Evolutionary conservation across 768 basidiomycete genomes (phyloP), one percentile per base, ranked within the genome.

Genomic region (Russula dissimulans): DNA sequence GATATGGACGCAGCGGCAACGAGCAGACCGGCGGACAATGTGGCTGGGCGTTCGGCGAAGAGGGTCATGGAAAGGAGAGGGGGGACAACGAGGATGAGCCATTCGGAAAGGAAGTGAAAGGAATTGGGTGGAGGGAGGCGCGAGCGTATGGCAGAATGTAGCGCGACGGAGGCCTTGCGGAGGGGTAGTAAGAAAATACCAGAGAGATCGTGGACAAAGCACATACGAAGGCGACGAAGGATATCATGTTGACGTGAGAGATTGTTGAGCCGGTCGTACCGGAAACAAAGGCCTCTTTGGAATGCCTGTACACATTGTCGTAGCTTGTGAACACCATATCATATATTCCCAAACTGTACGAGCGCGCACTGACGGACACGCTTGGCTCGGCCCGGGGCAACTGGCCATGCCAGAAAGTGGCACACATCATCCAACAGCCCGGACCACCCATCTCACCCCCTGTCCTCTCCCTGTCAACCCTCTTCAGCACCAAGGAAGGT

Each of bases 221-320:
- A 76, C 85, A 70, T 64, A 88, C 89, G 71, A 88, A 66, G 5
- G 81, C 82, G 7, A 82, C 81, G 22, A 75, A 63, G n/a, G 84
- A 87, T 31, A 94, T 75, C 50, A 79, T 65, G 68, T 91, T 89
- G 66, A 94, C 76, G 67, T 86, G 83, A 1, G 69, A 69, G 3
- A 94, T 75, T 3, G 84, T 80, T 0, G 87, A 87, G 1, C 93
- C 93, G 1, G 78, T 78, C 72, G 78, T 81, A 42, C 83, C 81
- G 7, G 89, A 84, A 42, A 92, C 86, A 67, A 94, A 95, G 0
- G 81, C 82, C 74, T 91, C 89, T 71, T 95, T 95, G 9, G 79
- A 82, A 8, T 76, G 65, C 71, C 91, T 93, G 79, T 95, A 95
- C 47, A 54, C 62, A 38, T 42, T 38, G 14, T 46, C 29, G 34